Conservation (phyloP, 345 rosid genomes). For the Syzygium grande region DNA sequence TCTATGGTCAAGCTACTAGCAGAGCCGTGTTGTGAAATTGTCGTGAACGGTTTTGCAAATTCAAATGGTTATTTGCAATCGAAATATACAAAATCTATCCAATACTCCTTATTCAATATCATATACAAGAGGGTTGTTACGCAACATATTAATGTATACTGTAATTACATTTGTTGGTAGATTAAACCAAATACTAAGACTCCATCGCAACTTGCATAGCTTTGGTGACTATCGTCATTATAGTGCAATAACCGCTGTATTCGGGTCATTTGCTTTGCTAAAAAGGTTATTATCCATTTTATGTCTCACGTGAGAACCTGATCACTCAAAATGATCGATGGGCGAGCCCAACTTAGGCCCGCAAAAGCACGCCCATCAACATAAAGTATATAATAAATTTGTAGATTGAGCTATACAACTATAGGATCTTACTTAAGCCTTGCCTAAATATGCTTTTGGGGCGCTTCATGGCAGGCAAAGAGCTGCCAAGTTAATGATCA, state of each 20-base stretch:
- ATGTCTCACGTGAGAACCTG: not conserved
- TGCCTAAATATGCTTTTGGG: not conserved
- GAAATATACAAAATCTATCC: not conserved
- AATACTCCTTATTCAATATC: not conserved
- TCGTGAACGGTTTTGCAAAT: not conserved
- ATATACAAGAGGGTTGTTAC: not conserved
- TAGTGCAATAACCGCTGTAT: not conserved
- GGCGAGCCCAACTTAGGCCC: rapidly evolving
- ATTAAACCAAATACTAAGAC: not conserved
- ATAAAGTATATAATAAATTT: not conserved
- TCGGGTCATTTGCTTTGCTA: not conserved
- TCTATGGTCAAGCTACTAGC: not conserved
- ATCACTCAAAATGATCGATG: not conserved
- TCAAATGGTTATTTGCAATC: not conserved
- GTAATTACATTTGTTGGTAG: not conserved
- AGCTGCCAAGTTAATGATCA: not conserved
- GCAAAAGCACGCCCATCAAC: not conserved
- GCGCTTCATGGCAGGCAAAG: rapidly evolving
- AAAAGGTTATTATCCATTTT: not conserved
- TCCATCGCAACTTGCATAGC: not conserved
- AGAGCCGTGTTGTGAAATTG: not conserved
- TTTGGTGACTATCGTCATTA: not conserved
- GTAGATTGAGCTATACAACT: not conserved
- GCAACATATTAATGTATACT: not conserved
- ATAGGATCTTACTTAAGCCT: not conserved